A percentile compares a stretch with the other conserved stretches of the same genome.
Evolutionary conservation across 1,284 basidiomycete species (phyloP).

Genomic region (Porodaedalea pini): DNA sequence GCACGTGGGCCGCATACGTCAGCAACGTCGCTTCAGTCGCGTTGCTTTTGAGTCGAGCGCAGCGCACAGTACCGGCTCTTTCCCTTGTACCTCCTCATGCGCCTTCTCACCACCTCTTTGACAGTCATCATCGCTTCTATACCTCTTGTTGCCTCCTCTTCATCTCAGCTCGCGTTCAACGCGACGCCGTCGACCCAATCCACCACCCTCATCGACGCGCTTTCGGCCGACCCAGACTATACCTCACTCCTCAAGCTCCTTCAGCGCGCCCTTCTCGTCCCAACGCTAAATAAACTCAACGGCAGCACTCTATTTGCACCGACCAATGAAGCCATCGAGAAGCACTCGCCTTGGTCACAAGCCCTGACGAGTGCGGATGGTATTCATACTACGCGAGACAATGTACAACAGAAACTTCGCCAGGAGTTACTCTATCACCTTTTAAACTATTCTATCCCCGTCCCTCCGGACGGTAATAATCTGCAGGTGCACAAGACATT

Average conservation of each 20-base stretch:
- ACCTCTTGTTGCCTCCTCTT: slow-evolving; percentile 27
- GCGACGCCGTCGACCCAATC: slow-evolving; percentile 32
- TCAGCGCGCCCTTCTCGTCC: slow-evolving; percentile 85
- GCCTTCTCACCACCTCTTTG: not conserved
- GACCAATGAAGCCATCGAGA: slow-evolving; percentile 84
- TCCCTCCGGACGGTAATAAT: slow-evolving; percentile 39
- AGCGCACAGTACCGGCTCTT: slow-evolving; percentile 25
- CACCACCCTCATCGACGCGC: slow-evolving; percentile 73
- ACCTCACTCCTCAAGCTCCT: slow-evolving; percentile 76
- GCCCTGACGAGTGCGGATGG: not conserved
- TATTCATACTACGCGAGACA: slow-evolving; percentile 51
- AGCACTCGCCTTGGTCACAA: slow-evolving; percentile 49
- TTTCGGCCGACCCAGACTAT: slow-evolving; percentile 77
- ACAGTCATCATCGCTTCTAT: slow-evolving; percentile 31
- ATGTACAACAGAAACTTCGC: slow-evolving; percentile 79
- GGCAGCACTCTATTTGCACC: slow-evolving; percentile 90
- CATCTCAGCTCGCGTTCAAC: slow-evolving; percentile 33
- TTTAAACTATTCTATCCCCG: slow-evolving; percentile 76
- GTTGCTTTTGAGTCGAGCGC: not conserved
- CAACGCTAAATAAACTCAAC: slow-evolving; percentile 84
- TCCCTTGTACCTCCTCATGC: slow-evolving; percentile 23
- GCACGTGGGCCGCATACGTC: slow-evolving; percentile 6
- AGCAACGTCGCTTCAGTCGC: not conserved
- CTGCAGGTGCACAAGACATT: slow-evolving; percentile 56
- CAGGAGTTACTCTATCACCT: slow-evolving; percentile 95